Evolutionary conservation across 192 early-diverging fungal genomes (phyloP), one percentile per base, ranked within the genome.

Genomic region (Backusella macrospora): DNA sequence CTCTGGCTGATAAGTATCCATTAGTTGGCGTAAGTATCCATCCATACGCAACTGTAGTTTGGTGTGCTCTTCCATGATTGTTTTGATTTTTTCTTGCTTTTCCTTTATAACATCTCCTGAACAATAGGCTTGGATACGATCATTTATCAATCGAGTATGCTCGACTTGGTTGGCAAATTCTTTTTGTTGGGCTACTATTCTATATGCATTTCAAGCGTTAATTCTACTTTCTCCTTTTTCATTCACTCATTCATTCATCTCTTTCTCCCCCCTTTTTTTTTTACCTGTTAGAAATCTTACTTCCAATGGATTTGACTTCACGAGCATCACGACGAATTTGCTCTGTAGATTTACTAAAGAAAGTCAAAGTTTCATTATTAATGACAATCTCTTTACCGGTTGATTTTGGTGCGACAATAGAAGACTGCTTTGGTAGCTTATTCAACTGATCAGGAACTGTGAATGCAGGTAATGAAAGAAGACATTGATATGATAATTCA

Each of bases 1-100:
- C 34, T 84, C 86, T 8, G 89, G 91, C 70, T 92, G 88, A 49
- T 81, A 83, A 15, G 80, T 78, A 47, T 87, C 86, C 55, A 89
- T 86, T 39, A 92, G 65, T 72, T 89, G 86, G 37, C 88, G 88
- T 65, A 94, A 72, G 34, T 91, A 69, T 12, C 80, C 79, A 64
- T 93, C 91, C 2, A 84, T 84, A 6, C 87, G 87, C 47, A 84
- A 71, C 7, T 78, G 72, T 63, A 89, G 73, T 37, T 75, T 83
- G 39, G 69, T 73, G 21, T 76, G 71, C 69, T 71, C 86, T n/a
- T 48, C 73, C 52, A 47, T 81, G 62, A 82, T 63, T 67, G 63
- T 80, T 71, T 80, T 81, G 39, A 87, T 76, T 65, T 84, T 81
- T 29, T 71, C 72, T 73, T 80, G 73, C 65, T 59, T 77, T 67